Evolutionary conservation across 768 basidiomycete genomes (phyloP), one percentile per base, ranked within the genome.

Genomic region (Megacollybia marginata): DNA sequence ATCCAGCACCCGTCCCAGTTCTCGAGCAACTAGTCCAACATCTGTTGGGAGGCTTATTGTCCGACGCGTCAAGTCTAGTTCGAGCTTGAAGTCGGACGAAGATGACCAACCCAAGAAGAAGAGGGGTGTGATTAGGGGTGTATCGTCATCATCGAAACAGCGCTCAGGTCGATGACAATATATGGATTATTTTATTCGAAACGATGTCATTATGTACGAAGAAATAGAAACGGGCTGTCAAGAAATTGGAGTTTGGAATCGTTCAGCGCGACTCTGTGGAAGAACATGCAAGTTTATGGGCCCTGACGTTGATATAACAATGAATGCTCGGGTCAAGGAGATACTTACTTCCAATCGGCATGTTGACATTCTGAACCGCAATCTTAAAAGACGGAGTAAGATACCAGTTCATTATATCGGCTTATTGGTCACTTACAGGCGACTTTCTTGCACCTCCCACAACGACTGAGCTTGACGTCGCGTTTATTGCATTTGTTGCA

Each of bases 291-390:
- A 19, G 43, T 46, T 50, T 50, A 43, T 50, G 49, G 16, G 19
- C 35, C 18, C 49, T 50, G 23, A 9, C 31, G 23, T 15, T 16
- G 18, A 35, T 18, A 10, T 12, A 16, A 51, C 20, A 9, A 46
- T 6, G 18, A 50, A 10, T 15, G 33, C 44, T 7, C 28, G 1
- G 15, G 40, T 11, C 4, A 19, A 65, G 51, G 42, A 59, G 43
- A 46, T 58, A 67, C 67, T 45, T 46, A 61, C 63, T 55, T 53
- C 63, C 63, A 64, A 50, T 62, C 56, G 12, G 53, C 56, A 32
- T 50, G 57, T 48, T 63, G 63, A 44, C 63, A 64, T 34, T 59
- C 54, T 8, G 55, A 48, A n/a, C 58, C 52, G 47, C 63, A 64
- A 47, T 63, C 60, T 63, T 23, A 10, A 32, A 42, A 18, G 23